Evolutionary conservation across 257 asterid species (phyloP), one percentile per base, ranked within the genome.

Genomic region (Thymus quinquecostatus): DNA sequence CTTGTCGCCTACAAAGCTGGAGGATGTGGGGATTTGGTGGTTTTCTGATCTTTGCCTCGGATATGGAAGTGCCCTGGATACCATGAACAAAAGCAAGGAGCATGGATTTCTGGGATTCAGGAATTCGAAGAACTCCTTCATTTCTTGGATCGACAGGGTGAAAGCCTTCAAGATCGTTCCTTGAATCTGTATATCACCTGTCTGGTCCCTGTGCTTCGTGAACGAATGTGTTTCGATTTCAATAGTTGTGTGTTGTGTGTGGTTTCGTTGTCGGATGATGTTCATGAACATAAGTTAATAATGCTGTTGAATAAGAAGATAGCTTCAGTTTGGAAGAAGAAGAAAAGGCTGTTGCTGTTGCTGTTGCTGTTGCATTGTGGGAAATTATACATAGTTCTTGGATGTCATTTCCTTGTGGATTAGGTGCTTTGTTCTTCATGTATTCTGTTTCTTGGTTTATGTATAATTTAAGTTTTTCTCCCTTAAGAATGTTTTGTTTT

Each of bases 41-140:
- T 88, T 87, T 79, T 72, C 13, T 66, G 99, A 94, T 85, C 0
- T 77, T 72, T 2, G 49, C 0, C 75, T 89, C 44, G 53, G 70
- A 3, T 1, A n/a, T 14, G 77, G 41, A 33, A 51, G 83, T 44
- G 0, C 11, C 0, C 67, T 94, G 87, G 93, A 84, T 69, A 82
- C 86, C n/a, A 91, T 91, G 99, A 94, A 89, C 86, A 94, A 94
- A 86, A 91, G 97, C 78, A 94, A 94, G 85, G 99, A 94, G 76
- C 96, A 89, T 27, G 97, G 99, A 6, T 94, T 94, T 78, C 75
- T 87, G 27, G 98, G 97, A 11, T 94, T 94, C 65, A 84, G 97
- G 78, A 94, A 94, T 82, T 85, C 97, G 9, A 88, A 86, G 79
- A 88, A 83, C 10, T 79, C 95, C 0, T 86, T 91, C 70, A 51